Evolutionary conservation across 495 filamentous ascomycete genomes (phyloP), one percentile per base, ranked within the genome.

Genomic region (Hypoxylon perforatum): DNA sequence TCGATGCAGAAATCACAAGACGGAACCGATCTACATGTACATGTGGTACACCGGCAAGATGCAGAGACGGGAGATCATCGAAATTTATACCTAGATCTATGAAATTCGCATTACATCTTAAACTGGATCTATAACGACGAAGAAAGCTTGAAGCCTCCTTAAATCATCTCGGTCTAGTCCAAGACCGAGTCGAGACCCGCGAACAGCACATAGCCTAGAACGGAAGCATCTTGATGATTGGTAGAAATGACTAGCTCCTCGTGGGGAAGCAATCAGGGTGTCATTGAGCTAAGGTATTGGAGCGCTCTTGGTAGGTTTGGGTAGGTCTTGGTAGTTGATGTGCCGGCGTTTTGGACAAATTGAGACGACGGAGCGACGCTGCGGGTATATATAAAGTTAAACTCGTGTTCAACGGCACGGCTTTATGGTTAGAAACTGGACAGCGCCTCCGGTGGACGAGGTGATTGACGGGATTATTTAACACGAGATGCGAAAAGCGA

Each of bases 381-480:
- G 11, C 41, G 53, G 48, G n/a, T 59, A 59, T 33, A 59, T 33
- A 25, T 10, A 49, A n/a, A 41, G n/a, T 46, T 22, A 28, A 58
- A 11, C 50, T 36, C 39, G 23, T 41, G 42, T 42, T 49, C 59
- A 39, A 46, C 18, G 33, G 33, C 36, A 10, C 61, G 30, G 42
- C 10, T 47, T 18, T 53, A 56, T 30, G 35, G 38, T 7, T 45
- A 64, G 25, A 42, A 53, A 57, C 17, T 18, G 48, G 46, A 22
- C 12, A 61, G 18, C 18, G 50, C 35, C 21, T n/a, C 56, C 46
- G 56, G 41, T 9, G 46, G 41, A 49, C 18, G 46, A 48, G 35
- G 38, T 65, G 61, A 65, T 70, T 65, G 61, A 70, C 45, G 66
- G 66, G 19, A 65, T 57, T 65, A 60, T 60, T 63, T 38, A 11